phyloP scores from a whole-genome alignment of 2,329 filamentous ascomycete species.

The Alternaria sp. region DNA sequence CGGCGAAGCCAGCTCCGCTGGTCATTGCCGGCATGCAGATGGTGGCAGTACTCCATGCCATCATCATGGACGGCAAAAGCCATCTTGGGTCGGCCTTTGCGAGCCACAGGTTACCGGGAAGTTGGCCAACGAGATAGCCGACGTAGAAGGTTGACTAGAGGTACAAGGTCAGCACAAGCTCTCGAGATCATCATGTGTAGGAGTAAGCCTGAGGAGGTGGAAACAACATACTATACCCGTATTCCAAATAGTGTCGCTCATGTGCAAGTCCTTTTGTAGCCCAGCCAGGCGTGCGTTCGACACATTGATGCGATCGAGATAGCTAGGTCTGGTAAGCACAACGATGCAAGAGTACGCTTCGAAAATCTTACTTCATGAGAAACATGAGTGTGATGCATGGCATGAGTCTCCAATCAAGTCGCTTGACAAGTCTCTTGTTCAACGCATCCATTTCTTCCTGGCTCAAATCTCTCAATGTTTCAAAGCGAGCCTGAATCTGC shows the following conservation, averaged over 20 bases:
- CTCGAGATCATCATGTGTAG: not conserved
- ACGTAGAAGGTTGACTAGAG: slow-evolving; percentile 52
- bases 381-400: slow-evolving; percentile 42
- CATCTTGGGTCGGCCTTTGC: slow-evolving; percentile 48
- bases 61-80: slow-evolving; percentile 49
- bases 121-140: slow-evolving; percentile 55
- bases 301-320: slow-evolving; percentile 51
- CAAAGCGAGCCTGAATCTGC: slow-evolving; percentile 36
- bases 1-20: slow-evolving; percentile 42
- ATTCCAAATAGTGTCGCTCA: slow-evolving; percentile 44
- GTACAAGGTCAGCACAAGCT: not conserved
- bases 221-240: slow-evolving; percentile 36
- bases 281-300: slow-evolving; percentile 49
- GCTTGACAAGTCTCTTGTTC: slow-evolving; percentile 36
- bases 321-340: slow-evolving; percentile 24
- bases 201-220: accelerated
- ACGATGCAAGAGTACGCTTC: not conserved
- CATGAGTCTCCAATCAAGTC: slow-evolving; percentile 39
- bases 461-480: slow-evolving; percentile 29
- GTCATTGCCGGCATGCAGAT: slow-evolving; percentile 54
- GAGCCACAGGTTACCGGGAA: slow-evolving; percentile 56
- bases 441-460: slow-evolving; percentile 33
- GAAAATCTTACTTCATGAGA: slow-evolving; percentile 31
- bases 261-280: slow-evolving; percentile 45
- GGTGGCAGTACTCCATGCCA: slow-evolving; percentile 53